Evolutionary conservation across 78 protist genomes (phyloP).

Genomic region (Cavenderia fasciculata): DNA sequence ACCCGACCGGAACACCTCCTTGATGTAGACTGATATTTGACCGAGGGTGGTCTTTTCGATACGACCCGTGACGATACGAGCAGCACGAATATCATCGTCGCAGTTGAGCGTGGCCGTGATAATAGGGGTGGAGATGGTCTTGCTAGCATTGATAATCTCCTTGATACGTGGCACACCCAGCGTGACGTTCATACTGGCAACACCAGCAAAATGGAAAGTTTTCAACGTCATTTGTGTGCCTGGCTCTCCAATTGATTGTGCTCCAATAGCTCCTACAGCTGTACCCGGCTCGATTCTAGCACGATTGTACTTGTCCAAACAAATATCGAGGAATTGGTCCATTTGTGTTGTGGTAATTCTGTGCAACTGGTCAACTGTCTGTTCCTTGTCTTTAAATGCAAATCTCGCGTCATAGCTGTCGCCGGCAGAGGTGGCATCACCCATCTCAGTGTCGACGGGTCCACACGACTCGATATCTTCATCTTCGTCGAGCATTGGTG

Average conservation of each 20-base stretch:
- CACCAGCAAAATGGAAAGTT: constrained; percentile 99
- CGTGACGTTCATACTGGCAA: constrained; percentile 96
- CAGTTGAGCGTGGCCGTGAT: constrained; percentile 87
- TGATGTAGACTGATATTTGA: constrained; percentile 84
- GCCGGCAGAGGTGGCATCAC: neutral
- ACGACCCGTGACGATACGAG: constrained; percentile 95
- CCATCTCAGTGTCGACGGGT: no score
- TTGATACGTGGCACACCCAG: constrained; percentile 88
- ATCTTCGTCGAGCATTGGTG: neutral
- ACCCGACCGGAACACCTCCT: constrained; percentile 80
- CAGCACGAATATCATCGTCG: constrained; percentile 44
- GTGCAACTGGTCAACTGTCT: constrained; percentile 29
- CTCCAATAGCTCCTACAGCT: constrained; percentile 99
- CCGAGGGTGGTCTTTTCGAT: constrained; percentile 94
- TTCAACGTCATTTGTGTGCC: constrained; percentile 99
- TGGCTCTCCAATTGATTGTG: constrained; percentile 99
- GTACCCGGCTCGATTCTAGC: constrained; percentile 96
- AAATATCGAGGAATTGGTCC: constrained; percentile 38
- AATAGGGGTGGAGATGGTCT: constrained; percentile 96
- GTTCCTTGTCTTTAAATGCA: neutral
- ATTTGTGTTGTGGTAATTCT: constrained; percentile 43
- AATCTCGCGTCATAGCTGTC: neutral
- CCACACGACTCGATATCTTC: no score
- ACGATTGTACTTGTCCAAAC: constrained; percentile 60
- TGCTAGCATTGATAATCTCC: constrained; percentile 99